Conservation (phyloP, 2,329 filamentous ascomycete genomes). For the Calonectria pseudoreteaudii region DNA sequence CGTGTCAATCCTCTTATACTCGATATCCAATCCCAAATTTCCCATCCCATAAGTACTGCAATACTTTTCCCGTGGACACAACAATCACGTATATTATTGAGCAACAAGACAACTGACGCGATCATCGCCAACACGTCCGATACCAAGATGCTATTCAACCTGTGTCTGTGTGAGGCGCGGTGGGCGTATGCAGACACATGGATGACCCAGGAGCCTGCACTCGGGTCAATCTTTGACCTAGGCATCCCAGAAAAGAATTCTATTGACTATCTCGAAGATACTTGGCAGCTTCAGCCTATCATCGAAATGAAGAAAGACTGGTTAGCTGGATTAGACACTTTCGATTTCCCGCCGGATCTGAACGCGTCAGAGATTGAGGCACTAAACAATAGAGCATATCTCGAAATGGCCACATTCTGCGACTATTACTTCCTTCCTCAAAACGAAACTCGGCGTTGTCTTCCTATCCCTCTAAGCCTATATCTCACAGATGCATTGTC, state of each 20-base stretch:
- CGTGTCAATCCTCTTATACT: neutral
- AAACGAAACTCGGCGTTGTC: neutral
- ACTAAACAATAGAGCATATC: neutral
- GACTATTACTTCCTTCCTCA: neutral
- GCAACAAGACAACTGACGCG: neutral
- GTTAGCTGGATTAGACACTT: neutral
- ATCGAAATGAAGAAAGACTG: neutral
- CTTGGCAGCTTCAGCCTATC: neutral
- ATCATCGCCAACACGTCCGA: neutral
- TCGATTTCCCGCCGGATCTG: neutral
- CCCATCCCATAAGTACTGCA: neutral
- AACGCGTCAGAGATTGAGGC: neutral
- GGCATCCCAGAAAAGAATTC: neutral
- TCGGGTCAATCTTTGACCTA: neutral
- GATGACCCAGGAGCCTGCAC: neutral
- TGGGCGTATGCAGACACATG: neutral
- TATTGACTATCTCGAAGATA: neutral
- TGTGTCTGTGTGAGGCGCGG: neutral
- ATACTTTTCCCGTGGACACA: neutral
- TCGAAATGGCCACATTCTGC: neutral
- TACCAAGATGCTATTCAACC: neutral
- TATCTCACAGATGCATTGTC: neutral
- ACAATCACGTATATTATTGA: neutral
- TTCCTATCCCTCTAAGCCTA: neutral
- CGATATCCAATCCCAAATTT: neutral